Conservation (phyloP, 2,329 filamentous ascomycete genomes). For the Hypomyces rosellus region DNA sequence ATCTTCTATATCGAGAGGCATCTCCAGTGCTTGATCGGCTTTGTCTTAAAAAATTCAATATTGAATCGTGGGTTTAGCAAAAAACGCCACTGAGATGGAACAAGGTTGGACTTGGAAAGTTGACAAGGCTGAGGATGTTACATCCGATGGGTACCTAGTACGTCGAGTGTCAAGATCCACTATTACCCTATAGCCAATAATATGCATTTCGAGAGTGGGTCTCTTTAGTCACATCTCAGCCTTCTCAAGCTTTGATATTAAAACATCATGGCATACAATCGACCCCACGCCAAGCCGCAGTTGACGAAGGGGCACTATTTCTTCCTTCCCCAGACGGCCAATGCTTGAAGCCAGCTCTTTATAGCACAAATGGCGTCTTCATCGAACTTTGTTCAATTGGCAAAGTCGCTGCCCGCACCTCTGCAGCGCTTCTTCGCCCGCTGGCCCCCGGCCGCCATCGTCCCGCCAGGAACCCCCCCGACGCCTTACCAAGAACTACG, state of each 20-base stretch:
- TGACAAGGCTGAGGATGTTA: slow-evolving; percentile 11
- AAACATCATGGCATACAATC: slow-evolving; percentile 1
- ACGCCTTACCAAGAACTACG: slow-evolving; percentile 50
- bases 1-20: slow-evolving; percentile 72
- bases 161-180: background rate
- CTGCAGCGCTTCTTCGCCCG: slow-evolving; percentile 83
- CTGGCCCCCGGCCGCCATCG: slow-evolving; percentile 68
- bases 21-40: slow-evolving; percentile 11
- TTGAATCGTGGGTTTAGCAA: background rate
- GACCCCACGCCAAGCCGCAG: too few species aligned
- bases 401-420: slow-evolving; percentile 66
- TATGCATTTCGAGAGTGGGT: background rate
- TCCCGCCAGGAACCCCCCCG: slow-evolving; percentile 38
- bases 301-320: background rate
- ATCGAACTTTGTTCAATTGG: slow-evolving; percentile 48
- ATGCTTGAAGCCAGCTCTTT: slow-evolving; percentile 3
- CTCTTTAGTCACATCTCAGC: slow-evolving; percentile 11
- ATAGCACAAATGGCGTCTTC: slow-evolving; percentile 28
- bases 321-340: background rate
- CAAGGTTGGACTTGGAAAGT: background rate
- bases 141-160: background rate
- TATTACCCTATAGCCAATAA: background rate
- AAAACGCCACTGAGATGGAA: background rate
- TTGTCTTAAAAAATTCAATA: background rate
- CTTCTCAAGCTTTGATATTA: slow-evolving; percentile 7